phyloP scores from a whole-genome alignment of 352 stramenopile species.

The Phytophthora brassicae region DNA sequence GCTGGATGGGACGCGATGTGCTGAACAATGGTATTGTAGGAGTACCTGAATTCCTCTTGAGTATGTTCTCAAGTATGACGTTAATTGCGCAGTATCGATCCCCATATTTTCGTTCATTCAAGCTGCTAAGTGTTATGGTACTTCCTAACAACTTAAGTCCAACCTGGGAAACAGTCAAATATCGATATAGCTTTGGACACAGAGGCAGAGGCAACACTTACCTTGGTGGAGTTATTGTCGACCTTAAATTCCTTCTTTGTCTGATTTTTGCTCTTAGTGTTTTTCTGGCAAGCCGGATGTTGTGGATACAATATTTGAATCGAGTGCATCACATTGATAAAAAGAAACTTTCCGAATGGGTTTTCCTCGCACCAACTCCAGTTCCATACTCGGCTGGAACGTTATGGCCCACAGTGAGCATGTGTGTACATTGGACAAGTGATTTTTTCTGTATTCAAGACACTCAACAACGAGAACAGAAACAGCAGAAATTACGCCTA shows the following conservation, averaged over 20 bases:
- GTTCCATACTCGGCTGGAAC: slow-evolving; percentile 15
- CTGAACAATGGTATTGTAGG: slow-evolving; percentile 23
- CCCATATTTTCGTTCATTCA: slow-evolving; percentile 11
- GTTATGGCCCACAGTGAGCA: slow-evolving; percentile 14
- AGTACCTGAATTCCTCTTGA: slow-evolving; percentile 35
- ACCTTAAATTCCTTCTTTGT: slow-evolving; percentile 33
- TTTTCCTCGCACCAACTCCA: slow-evolving; percentile 6
- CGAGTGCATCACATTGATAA: neutral
- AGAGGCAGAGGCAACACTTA: slow-evolving; percentile 5
- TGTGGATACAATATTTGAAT: neutral
- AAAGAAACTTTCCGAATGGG: neutral
- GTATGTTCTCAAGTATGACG: slow-evolving; percentile 26
- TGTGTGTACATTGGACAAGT: slow-evolving; percentile 20
- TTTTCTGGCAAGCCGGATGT: neutral
- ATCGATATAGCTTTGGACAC: neutral
- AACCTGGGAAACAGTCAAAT: neutral
- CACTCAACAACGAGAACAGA: neutral
- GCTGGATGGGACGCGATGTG: neutral
- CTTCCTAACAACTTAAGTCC: slow-evolving; percentile 6
- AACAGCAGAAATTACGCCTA: neutral
- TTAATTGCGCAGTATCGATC: slow-evolving; percentile 32
- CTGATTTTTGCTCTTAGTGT: neutral
- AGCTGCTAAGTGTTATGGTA: slow-evolving; percentile 9
- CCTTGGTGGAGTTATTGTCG: slow-evolving; percentile 26
- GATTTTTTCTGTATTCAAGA: slow-evolving; percentile 14